Base-by-base conservation (phyloP, 148 eudicot genomes). In the Spergularia marina region DNA sequence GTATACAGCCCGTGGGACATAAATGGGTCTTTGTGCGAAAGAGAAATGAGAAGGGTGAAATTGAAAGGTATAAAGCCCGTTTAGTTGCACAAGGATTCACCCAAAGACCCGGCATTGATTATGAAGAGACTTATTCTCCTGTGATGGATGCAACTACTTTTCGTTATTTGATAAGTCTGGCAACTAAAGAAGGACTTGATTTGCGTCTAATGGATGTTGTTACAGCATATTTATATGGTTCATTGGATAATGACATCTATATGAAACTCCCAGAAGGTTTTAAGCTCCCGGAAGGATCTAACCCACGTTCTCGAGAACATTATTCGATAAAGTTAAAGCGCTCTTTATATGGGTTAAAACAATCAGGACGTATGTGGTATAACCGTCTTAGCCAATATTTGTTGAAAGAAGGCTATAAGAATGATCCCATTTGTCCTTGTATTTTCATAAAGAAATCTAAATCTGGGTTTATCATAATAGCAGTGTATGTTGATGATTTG, bases 151-250 rank as follows among this genome's bases (percentile, higher is more conserved):
- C 30, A 40, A 68, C 21, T 0, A 55, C 34, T 21, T 68, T 44
- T 4, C 9, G 60, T 5, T 76, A n/a, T 21, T 59, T 69, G 5
- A 59, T 57, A 58, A 59, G 56, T 4, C 16, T 20, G 25, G 14
- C 14, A n/a, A 5, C 11, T 0, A 44, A 9, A 44, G 49, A 44
- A 44, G 49, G 49, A 44, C 23, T 58, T 15, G 25, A 58, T 20
- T 18, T 78, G 44, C 73, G 10, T 56, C 60, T 78, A 15, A 66
- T 73, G 53, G 62, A 58, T 30, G 59, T 78, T 5, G 59, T 65
- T 7, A 78, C 68, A 10, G 11, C 61, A 6, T 73, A 66, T 30
- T 30, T 30, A 30, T 30, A 30, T 1, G 36, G 36, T 30, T 2
- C 36, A 30, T 30, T 30, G 36, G 36, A 30, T 30, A 15, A 14